Evolutionary conservation across 805 yeast species (phyloP), one percentile per base, ranked within the genome.

Genomic region (Gaillardinia entomophila): DNA sequence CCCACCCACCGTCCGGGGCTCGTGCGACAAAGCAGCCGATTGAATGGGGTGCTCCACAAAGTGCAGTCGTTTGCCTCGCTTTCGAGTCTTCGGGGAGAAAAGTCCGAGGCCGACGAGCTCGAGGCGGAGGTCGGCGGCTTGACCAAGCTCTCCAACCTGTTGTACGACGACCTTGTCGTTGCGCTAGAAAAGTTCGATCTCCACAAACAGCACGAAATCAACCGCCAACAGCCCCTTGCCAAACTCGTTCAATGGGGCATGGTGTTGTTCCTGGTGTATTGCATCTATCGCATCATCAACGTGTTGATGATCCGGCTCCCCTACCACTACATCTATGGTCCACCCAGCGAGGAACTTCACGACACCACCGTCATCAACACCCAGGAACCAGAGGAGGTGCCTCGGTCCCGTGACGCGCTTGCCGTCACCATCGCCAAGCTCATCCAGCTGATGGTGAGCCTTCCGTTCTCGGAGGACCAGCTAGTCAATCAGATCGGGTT

Each of bases 351-450:
- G 6, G 38, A 43, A 23, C 16, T 35, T 13, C 41, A 40, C 16
- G 27, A 20, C 8, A 29, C 41, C 28, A 36, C 28, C 17, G 20
- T 38, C 12, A 27, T 37, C 7, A 26, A 33, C 16, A 27, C 25
- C 6, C 35, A 26, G 16, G 33, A 38, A 7, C 25, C 32, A 3
- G 18, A 13, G 12, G 31, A 14, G 6, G 27, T 22, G 11, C 27
- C 40, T 6, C 35, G 39, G 2, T 40, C 63, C 10, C 52, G 56
- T 19, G 76, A 70, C 47, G 75, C 77, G 2, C 49, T 74, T 19
- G 74, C 79, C 1, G 64, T 63, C 14, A 70, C 77, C 1, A 40
- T 73, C 17, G 66, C 76, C 8, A 67, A 63, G 32, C 12, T 71
- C 12, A 41, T 69, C 10, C 42, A 51, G 27, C 42, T 57, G 5